Conservation (phyloP, 768 basidiomycete species). For the Hygrocybe punicea region DNA sequence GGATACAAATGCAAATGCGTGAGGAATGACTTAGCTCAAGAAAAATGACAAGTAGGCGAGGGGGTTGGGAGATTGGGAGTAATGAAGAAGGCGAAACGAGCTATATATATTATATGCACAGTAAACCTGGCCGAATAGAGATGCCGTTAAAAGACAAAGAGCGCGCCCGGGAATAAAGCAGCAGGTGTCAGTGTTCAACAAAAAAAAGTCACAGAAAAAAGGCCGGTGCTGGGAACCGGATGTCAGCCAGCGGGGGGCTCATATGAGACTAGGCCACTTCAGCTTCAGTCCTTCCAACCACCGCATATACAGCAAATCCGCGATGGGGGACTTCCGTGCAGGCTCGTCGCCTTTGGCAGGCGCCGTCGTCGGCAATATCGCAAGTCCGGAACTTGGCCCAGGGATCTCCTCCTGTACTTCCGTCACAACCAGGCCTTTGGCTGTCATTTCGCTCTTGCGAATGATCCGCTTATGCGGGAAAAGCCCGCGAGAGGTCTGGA, state of each 20-base stretch:
- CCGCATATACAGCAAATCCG: conserved; percentile 93
- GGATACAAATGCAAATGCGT: too few species aligned
- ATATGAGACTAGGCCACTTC: conserved; percentile 79
- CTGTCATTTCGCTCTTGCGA: conserved; percentile 81
- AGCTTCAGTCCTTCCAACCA: conserved; percentile 91
- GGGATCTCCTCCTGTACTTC: conserved; percentile 74
- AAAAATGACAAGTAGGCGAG: conserved; percentile 14
- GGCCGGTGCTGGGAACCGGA: too few species aligned
- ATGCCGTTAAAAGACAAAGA: conserved; percentile 2
- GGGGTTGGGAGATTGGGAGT: too few species aligned
- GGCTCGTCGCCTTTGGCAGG: conserved; percentile 40
- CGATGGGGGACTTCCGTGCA: conserved; percentile 79
- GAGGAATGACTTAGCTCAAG: too few species aligned
- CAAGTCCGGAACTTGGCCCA: conserved; percentile 40
- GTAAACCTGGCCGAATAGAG: conserved; percentile 40
- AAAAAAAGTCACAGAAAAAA: conserved; percentile 47
- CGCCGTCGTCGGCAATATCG: conserved; percentile 17
- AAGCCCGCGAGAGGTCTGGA: conserved; percentile 74
- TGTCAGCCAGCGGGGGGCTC: conserved; percentile 27
- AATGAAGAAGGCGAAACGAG: too few species aligned
- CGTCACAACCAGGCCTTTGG: conserved; percentile 77
- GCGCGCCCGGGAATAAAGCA: background rate
- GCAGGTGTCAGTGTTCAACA: background rate
- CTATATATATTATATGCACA: conserved; percentile 34
- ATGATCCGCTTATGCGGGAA: conserved; percentile 78